Evolutionary conservation across 176 grass and related monocot genomes (phyloP), one percentile per base, ranked within the genome.

Genomic region (Lolium multiflorum): DNA sequence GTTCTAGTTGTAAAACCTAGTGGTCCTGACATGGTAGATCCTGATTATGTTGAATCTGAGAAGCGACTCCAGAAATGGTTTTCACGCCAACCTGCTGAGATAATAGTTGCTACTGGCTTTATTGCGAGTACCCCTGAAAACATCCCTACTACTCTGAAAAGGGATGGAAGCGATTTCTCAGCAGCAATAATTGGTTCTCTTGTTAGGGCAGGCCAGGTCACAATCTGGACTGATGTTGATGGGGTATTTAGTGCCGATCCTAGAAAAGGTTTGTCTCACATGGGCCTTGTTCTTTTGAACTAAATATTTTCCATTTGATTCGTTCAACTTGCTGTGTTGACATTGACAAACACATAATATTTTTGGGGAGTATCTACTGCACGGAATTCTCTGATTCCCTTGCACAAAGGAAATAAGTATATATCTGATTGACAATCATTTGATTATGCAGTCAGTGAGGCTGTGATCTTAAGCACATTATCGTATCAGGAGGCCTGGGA

Each of bases 401-500:
- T 85, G 31, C 69, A 77, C 31, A 37, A 66, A 71, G 7, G 16
- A 86, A 22, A 71, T 77, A 62, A 77, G 5, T 48, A 61, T 76
- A 48, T 60, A 24, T 87, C 37, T 91, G 59, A 86, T 81, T 24
- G 14, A 73, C 22, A 89, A 49, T 52, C 50, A 38, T 86, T 25
- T 82, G 16, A 58, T 84, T 72, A 86, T 98, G 84, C 94, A 99
- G 97, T 99, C 85, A 91, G 97, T 25, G 97, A 99, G 78, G 97
- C 97, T 80, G 97, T 99, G 84, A 99, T 96, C 71, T 82, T 99
- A 81, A 92, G 89, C 64, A 93, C 92, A 26, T 92, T 99, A 79
- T 99, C 97, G 8, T 99, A 99, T 87, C 97, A 99, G 77, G 97
- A 99, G 89, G 97, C 94, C 49, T 99, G 97, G 97, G 97, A 99